Evolutionary conservation across 1,284 basidiomycete species (phyloP).

Genomic region (Phellopilus nigrolimitatus): DNA sequence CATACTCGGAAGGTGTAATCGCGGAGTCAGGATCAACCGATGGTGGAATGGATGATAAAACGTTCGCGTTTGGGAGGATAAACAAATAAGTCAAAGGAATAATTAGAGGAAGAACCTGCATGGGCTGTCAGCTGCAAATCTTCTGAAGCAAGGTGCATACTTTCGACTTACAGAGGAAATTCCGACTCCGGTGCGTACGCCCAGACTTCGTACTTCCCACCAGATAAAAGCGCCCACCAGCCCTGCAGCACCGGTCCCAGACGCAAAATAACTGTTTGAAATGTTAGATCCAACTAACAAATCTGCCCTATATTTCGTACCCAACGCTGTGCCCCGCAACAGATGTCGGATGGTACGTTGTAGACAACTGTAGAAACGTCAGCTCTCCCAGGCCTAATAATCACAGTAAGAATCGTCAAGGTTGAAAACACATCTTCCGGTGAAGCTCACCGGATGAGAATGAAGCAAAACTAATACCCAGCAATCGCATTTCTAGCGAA

Average conservation of each 20-base stretch:
- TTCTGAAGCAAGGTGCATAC: neutral
- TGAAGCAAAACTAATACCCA: conserved; percentile 87
- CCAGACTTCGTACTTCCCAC: conserved; percentile 89
- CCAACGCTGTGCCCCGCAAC: conserved; percentile 69
- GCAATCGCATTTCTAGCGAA: conserved; percentile 62
- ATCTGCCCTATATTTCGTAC: conserved; percentile 33
- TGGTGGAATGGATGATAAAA: conserved; percentile 34
- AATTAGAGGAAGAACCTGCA: conserved; percentile 73
- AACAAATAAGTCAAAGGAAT: conserved; percentile 72
- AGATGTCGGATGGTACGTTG: conserved; percentile 69
- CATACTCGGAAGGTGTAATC: conserved; percentile 41
- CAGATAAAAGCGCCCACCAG: conserved; percentile 89
- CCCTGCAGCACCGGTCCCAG: conserved; percentile 93
- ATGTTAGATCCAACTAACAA: conserved; percentile 5
- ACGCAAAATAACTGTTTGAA: conserved; percentile 70
- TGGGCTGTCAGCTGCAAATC: neutral
- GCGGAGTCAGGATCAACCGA: conserved; percentile 29
- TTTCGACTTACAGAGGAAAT: conserved; percentile 59
- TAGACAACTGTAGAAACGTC: conserved; percentile 92
- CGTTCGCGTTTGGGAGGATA: conserved; percentile 59
- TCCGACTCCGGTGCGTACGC: conserved; percentile 80
- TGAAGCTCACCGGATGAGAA: conserved; percentile 72
- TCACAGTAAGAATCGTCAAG: neutral
- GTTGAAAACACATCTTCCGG: neutral
- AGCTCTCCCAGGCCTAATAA: conserved; percentile 80